A percentile compares a stretch with the other conserved stretches of the same genome.
phyloP scores from a whole-genome alignment of 345 rosid species.

The Dipteronia sinensis region DNA sequence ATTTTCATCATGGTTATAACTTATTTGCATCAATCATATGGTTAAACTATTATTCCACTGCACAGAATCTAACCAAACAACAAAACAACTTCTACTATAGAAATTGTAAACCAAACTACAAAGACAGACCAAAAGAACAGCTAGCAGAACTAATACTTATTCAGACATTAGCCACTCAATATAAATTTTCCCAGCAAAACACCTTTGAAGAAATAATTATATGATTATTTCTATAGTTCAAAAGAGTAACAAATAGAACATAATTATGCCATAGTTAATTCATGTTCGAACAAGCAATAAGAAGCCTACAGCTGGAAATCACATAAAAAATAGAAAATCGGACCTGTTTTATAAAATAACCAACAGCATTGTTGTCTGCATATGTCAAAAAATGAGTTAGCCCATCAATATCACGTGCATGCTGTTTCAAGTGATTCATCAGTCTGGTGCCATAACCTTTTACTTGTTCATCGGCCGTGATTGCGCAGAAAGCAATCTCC shows the following conservation, averaged over 20 bases:
- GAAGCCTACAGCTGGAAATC: slow-evolving; percentile 5
- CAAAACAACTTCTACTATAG: too few species aligned
- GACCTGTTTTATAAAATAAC: slow-evolving; percentile 97
- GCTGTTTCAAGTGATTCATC: slow-evolving; percentile 98
- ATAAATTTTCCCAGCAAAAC: not conserved
- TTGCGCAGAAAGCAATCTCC: slow-evolving; percentile 99
- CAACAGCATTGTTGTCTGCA: slow-evolving; percentile 99
- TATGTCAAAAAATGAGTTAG: slow-evolving; percentile 95
- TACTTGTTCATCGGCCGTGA: slow-evolving; percentile 99
- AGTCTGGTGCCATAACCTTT: slow-evolving; percentile 99
- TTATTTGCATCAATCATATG: too few species aligned
- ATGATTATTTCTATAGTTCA: not conserved
- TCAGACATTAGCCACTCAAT: not conserved
- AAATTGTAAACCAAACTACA: too few species aligned
- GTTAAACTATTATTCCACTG: too few species aligned
- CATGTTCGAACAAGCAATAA: slow-evolving; percentile 14
- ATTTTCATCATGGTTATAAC: too few species aligned
- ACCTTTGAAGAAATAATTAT: not conserved
- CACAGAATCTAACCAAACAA: too few species aligned
- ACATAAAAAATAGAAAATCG: slow-evolving; percentile 15
- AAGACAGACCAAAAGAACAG: too few species aligned
- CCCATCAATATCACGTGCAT: slow-evolving; percentile 97
- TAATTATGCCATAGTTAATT: slow-evolving; percentile 1
- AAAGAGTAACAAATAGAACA: not conserved
- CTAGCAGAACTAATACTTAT: not conserved